A percentile compares a stretch with the other conserved stretches of the same genome.
These are phyloP conservation scores for Populus davidiana DNA, from an alignment of 345 rosid species.

Conservation along the genomic window DNA sequence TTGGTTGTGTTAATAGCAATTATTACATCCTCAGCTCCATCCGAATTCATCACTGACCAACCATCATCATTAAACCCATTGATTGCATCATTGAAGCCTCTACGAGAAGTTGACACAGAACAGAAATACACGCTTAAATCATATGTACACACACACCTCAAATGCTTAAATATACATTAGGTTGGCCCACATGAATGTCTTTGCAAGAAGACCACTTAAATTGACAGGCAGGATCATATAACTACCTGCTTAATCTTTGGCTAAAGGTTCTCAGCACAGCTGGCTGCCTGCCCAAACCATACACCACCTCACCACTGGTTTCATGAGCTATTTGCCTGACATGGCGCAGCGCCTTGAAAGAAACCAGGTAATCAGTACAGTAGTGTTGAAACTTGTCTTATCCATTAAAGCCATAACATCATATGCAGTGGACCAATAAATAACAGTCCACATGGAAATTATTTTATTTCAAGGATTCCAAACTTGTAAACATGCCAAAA, in stretches of 20 bases:
- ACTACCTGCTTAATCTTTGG: slow-evolving; percentile 93
- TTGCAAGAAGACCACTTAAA: not conserved
- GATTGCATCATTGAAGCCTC: slow-evolving; percentile 93
- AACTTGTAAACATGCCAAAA: not conserved
- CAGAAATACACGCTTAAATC: not conserved
- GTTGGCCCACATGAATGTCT: not conserved
- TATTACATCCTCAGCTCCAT: slow-evolving; percentile 91
- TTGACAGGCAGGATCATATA: not conserved
- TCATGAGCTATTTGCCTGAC: slow-evolving; percentile 92
- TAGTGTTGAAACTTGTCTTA: slow-evolving; percentile 4
- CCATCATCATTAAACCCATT: slow-evolving; percentile 95
- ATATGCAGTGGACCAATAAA: not conserved
- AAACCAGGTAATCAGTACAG: slow-evolving; percentile 19
- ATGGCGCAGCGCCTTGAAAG: slow-evolving; percentile 69
- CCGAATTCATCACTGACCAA: slow-evolving; percentile 78
- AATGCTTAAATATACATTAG: not conserved
- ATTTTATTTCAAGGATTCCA: too few relatives aligned
- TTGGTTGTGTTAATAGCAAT: slow-evolving; percentile 76
- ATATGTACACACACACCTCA: not conserved
- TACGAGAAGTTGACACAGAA: slow-evolving; percentile 23
- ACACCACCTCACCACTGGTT: slow-evolving; percentile 92
- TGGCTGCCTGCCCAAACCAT: slow-evolving; percentile 91
- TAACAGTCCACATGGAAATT: not conserved
- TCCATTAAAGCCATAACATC: not conserved
- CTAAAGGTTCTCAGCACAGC: slow-evolving; percentile 93